Percentiles rank a stretch among this genome's conserved stretches.
Conservation (phyloP, 2,329 filamentous ascomycete genomes). For the Ceratocystis eucalypticola region DNA sequence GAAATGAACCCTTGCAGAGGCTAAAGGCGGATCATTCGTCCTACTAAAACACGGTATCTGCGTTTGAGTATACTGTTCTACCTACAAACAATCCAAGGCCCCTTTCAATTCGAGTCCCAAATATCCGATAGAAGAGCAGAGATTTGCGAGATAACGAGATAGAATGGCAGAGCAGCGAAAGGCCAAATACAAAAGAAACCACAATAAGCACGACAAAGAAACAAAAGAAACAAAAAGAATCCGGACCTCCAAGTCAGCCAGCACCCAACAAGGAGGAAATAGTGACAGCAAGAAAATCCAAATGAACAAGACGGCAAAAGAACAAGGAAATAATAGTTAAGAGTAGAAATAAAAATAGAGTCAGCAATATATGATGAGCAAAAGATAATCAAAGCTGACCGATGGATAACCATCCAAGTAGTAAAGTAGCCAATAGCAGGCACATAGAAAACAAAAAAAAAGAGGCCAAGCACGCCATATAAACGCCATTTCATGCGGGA, state of each 20-base stretch:
- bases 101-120: neutral
- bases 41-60: neutral
- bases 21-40: neutral
- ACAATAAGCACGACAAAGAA: neutral
- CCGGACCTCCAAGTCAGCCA: neutral
- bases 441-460: neutral
- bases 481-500: constrained; percentile 18
- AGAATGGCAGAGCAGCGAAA: neutral
- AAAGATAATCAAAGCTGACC: neutral
- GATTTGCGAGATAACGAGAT: neutral
- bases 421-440: neutral
- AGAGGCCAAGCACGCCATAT: constrained; percentile 6
- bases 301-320: neutral
- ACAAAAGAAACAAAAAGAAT: neutral
- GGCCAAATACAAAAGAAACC: neutral
- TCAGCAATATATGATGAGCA: neutral
- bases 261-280: neutral
- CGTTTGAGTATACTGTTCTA: neutral
- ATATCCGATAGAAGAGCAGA: neutral
- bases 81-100: neutral
- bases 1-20: neutral
- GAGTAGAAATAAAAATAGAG: neutral
- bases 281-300: neutral
- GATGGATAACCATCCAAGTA: neutral
- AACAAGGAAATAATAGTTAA: neutral